Base-by-base conservation (phyloP, 2,329 filamentous ascomycete species). In the Verticillium isaacii region DNA sequence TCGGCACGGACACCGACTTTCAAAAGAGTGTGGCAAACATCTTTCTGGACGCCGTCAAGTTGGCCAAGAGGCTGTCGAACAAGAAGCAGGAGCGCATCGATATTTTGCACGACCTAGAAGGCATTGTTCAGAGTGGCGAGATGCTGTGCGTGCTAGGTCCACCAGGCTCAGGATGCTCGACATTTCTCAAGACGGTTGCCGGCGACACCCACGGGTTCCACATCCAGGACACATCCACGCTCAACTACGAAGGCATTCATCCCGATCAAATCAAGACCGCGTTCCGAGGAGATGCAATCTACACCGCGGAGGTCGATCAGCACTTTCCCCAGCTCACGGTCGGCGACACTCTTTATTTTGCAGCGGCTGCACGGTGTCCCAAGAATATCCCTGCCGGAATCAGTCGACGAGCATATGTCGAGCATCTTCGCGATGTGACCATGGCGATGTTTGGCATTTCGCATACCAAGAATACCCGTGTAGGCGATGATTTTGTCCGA, bases 141-240 rank as follows among this genome's bases (percentile, higher is more conserved):
- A 82, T 86, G 79, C 72, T 85, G 32, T 78, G 84, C 17, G 83
- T 86, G 9, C 77, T 86, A 2, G 83, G 84, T 12, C 82, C 82
- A 54, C 83, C 85, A 3, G 76, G 76, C 2, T 69, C 72, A 0
- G 85, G 85, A n/a, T 91, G 88, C 67, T 87, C 87, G 11, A 90
- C 89, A 0, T 86, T 91, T 65, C 76, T 91, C 57, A 89, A 89
- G 70, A 86, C 85, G 0, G 78, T 89, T 57, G 80, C 85, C 7
- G 86, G 87, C 58, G 85, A 89, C 68, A 86, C 84, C 0, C 81
- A 88, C 63, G 87, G 87, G 14, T 82, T 89, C 67, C 78, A 79
- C 55, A 15, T 65, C 32, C 34, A 50, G 45, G 57, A 63, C 5
- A 57, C 55, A 15, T 58, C 64, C 1, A 62, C 59, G 1, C 56